phyloP scores from a whole-genome alignment of 192 early-diverging fungal species.

The Coemansia sp. region DNA sequence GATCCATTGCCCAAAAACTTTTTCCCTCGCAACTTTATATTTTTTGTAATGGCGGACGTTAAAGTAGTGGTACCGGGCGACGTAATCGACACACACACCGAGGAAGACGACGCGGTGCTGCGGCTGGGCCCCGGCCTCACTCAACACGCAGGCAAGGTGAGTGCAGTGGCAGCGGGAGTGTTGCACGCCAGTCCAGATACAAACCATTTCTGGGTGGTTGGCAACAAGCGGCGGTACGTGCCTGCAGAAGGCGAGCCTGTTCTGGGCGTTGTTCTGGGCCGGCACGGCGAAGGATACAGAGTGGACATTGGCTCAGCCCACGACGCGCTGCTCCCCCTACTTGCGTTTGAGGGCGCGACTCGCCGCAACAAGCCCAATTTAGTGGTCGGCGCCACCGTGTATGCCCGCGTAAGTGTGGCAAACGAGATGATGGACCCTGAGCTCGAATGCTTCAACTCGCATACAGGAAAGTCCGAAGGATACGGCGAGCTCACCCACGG shows the following conservation, averaged over 20 bases:
- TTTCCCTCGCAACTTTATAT: neutral
- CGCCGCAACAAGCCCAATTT: constrained; percentile 88
- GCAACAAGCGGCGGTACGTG: constrained; percentile 87
- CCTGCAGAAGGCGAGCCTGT: constrained; percentile 84
- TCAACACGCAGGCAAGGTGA: constrained; percentile 64
- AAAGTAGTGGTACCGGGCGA: constrained; percentile 48
- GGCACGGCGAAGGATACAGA: constrained; percentile 73
- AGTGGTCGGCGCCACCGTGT: constrained; percentile 75
- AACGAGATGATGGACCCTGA: constrained; percentile 98
- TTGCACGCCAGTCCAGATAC: constrained; percentile 57
- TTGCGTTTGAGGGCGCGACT: constrained; percentile 94
- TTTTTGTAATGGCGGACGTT: constrained; percentile 21
- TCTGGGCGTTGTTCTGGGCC: constrained; percentile 73
- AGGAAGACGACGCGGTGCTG: constrained; percentile 41
- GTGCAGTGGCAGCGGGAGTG: constrained; percentile 74
- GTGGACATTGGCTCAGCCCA: constrained; percentile 96
- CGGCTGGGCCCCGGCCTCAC: constrained; percentile 81
- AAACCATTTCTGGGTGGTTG: constrained; percentile 78
- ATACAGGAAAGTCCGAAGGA: constrained; percentile 80
- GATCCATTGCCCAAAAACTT: too few relatives aligned
- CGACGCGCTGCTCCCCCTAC: constrained; percentile 67
- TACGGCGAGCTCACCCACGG: constrained; percentile 88
- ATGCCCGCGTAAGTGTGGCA: constrained; percentile 80
- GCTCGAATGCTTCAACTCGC: constrained; percentile 84
- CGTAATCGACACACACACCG: constrained; percentile 28